Percentiles rank a stretch among this genome's conserved stretches.
These are phyloP conservation scores for Hibiscus trionum DNA, from an alignment of 345 rosid species.

Conservation along the genomic window DNA sequence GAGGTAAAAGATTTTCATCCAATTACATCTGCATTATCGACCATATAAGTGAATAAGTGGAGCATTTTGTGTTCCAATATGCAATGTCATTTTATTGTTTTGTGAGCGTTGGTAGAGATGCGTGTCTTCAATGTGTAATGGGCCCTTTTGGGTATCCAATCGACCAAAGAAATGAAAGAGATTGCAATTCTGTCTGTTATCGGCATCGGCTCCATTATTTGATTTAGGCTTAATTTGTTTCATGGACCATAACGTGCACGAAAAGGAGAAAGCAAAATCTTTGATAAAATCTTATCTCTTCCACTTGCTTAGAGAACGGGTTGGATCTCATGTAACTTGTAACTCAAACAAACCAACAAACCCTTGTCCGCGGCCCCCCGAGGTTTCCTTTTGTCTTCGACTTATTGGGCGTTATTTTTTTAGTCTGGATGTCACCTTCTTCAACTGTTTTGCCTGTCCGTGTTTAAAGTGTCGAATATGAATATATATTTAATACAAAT, in stretches of 20 bases:
- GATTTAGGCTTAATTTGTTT: background rate
- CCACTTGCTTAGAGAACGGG: background rate
- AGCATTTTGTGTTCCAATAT: background rate
- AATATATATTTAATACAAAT: too few species aligned
- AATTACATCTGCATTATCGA: background rate
- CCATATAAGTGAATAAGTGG: background rate
- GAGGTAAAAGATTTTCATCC: too few species aligned
- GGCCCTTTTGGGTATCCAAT: background rate
- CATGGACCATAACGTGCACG: background rate
- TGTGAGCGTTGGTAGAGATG: background rate
- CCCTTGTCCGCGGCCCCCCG: background rate
- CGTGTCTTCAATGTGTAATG: background rate
- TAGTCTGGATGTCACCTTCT: too few species aligned
- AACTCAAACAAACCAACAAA: background rate
- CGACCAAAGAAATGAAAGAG: background rate
- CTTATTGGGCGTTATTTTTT: background rate
- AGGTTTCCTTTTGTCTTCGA: background rate
- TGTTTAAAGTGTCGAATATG: too few species aligned
- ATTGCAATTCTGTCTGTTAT: background rate
- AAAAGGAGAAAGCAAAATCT: background rate
- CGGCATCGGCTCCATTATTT: conserved; percentile 1
- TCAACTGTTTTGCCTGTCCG: too few species aligned
- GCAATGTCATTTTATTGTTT: background rate
- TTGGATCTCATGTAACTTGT: background rate
- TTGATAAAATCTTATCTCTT: background rate